phyloP scores from a whole-genome alignment of 257 asterid genomes.

The Ocimum tenuiflorum region DNA sequence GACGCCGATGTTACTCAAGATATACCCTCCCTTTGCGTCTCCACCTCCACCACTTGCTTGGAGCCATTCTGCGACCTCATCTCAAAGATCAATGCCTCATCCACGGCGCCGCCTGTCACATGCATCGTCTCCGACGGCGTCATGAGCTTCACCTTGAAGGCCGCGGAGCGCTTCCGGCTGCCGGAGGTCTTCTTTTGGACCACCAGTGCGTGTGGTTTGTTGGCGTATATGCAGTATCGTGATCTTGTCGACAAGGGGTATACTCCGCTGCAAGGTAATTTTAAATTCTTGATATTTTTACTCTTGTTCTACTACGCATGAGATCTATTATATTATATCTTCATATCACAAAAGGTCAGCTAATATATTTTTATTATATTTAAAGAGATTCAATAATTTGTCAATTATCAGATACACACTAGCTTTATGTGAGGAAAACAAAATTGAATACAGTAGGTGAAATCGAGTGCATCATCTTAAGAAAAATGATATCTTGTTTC shows the following conservation, averaged over 20 bases:
- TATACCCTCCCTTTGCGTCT: slow-evolving; percentile 33
- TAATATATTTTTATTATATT: too few relatives aligned
- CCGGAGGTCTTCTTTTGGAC: slow-evolving; percentile 48
- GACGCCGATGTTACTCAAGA: slow-evolving; percentile 42
- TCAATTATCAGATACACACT: too few relatives aligned
- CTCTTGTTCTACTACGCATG: too few relatives aligned
- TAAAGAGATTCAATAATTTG: too few relatives aligned
- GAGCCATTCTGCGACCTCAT: slow-evolving; percentile 45
- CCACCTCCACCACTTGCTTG: slow-evolving; percentile 34
- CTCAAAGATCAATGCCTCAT: slow-evolving; percentile 19
- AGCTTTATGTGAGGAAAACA: too few relatives aligned
- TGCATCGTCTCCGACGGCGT: slow-evolving; percentile 47
- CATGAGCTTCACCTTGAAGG: slow-evolving; percentile 41
- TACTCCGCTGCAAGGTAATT: slow-evolving; percentile 41
- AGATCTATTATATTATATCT: too few relatives aligned
- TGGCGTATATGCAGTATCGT: slow-evolving; percentile 35
- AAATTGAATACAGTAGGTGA: too few relatives aligned
- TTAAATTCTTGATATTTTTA: too few relatives aligned
- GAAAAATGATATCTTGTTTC: too few relatives aligned
- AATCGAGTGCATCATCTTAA: too few relatives aligned
- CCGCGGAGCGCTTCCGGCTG: slow-evolving; percentile 41
- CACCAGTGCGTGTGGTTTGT: slow-evolving; percentile 39
- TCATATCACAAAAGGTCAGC: too few relatives aligned
- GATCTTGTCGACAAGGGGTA: slow-evolving; percentile 33
- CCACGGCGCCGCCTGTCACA: slow-evolving; percentile 35